phyloP scores from a whole-genome alignment of 1,139 yeast genomes.

The Saccharomyces uvarum region DNA sequence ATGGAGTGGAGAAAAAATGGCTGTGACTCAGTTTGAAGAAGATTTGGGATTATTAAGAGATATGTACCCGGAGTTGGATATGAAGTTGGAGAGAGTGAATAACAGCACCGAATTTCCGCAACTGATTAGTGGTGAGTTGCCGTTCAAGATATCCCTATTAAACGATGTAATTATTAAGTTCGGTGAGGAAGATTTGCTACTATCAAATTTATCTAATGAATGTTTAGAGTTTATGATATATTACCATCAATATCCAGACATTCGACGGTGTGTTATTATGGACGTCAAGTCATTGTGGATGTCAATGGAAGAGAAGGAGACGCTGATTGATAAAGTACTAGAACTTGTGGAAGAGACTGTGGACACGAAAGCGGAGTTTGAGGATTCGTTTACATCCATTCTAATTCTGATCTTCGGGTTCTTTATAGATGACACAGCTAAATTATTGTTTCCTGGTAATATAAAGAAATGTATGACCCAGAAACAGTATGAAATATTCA shows the following conservation, averaged over 20 bases:
- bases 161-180: conserved; percentile 8
- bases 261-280: conserved; percentile 31
- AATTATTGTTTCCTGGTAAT: conserved; percentile 20
- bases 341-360: conserved; percentile 34
- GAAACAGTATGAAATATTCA: conserved; percentile 17
- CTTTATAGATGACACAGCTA: conserved; percentile 32
- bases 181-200: conserved; percentile 7
- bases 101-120: conserved; percentile 3
- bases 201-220: conserved; percentile 14
- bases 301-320: conserved; percentile 11
- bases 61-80: conserved; percentile 43
- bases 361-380: conserved; percentile 24
- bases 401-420: conserved; percentile 41
- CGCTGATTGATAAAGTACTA: conserved; percentile 23
- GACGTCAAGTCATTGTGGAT: conserved; percentile 30
- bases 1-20: neutral
- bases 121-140: conserved; percentile 13
- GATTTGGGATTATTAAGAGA: conserved; percentile 44
- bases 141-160: conserved; percentile 12
- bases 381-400: conserved; percentile 36
- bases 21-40: conserved; percentile 21
- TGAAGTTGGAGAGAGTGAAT: conserved; percentile 12
- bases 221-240: conserved; percentile 20
- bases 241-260: conserved; percentile 22
- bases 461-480: conserved; percentile 11